These are phyloP conservation scores for Alternaria triticina DNA, from an alignment of 2,329 filamentous ascomycete species.

Conservation along the genomic window DNA sequence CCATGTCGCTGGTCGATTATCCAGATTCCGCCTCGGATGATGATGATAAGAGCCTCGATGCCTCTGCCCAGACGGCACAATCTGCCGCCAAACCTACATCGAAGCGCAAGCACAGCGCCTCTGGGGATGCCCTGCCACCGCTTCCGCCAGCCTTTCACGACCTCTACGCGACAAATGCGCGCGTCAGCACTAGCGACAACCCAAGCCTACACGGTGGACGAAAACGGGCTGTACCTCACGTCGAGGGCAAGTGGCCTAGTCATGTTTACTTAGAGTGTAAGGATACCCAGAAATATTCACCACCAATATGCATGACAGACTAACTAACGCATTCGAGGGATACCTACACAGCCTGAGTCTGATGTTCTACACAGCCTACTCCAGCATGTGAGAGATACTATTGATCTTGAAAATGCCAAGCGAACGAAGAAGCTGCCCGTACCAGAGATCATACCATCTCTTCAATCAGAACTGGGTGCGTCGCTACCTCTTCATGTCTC, in stretches of 20 bases:
- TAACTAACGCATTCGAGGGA: constrained; percentile 46
- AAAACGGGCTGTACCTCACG: constrained; percentile 80
- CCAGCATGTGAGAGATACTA: constrained; percentile 27
- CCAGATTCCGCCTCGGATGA: constrained; percentile 64
- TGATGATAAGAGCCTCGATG: constrained; percentile 37
- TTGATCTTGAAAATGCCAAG: constrained; percentile 25
- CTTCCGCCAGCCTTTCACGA: constrained; percentile 84
- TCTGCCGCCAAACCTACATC: constrained; percentile 13
- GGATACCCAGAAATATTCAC: constrained; percentile 39
- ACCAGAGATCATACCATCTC: constrained; percentile 66
- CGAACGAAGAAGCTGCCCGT: constrained; percentile 32
- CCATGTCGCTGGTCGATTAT: constrained; percentile 44
- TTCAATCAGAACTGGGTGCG: constrained; percentile 78
- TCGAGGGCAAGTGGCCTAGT: constrained; percentile 89
- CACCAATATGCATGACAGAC: constrained; percentile 19
- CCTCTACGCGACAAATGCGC: constrained; percentile 82
- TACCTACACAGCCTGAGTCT: constrained; percentile 45
- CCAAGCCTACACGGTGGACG: constrained; percentile 85
- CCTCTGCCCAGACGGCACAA: constrained; percentile 14
- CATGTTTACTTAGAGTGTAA: constrained; percentile 94
- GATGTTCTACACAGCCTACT: constrained; percentile 38
- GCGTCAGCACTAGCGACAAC: constrained; percentile 80
- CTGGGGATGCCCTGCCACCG: constrained; percentile 64
- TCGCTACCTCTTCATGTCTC: constrained; percentile 88
- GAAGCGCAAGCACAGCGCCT: constrained; percentile 44